Evolutionary conservation across 441 rosid genomes (phyloP).

Genomic region (Populus tomentosa): DNA sequence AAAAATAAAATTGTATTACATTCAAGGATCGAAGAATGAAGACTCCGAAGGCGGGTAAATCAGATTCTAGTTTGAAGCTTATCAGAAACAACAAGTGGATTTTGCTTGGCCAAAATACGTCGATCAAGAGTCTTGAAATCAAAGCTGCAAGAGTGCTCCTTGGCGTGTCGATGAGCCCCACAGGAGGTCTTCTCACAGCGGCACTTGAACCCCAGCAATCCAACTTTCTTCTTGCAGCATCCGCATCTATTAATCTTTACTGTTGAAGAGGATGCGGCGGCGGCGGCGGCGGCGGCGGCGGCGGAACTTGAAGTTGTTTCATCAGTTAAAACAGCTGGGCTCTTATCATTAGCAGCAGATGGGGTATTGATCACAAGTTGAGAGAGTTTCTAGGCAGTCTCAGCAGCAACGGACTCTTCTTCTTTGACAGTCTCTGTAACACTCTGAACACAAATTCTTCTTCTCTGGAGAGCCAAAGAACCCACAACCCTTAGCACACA

Average conservation of each 20-base stretch:
- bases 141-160: slow-evolving; percentile 30
- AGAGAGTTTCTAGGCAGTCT: neutral
- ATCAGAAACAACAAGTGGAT: slow-evolving; percentile 16
- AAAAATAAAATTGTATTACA: neutral
- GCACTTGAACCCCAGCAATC: slow-evolving; percentile 43
- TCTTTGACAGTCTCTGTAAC: slow-evolving; percentile 21
- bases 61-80: slow-evolving; percentile 25
- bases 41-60: neutral
- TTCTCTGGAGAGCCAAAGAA: slow-evolving; percentile 23
- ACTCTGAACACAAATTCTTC: slow-evolving; percentile 34
- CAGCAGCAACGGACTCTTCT: neutral
- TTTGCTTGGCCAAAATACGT: slow-evolving; percentile 12
- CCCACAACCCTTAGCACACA: slow-evolving; percentile 29
- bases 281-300: neutral
- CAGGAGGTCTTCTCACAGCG: slow-evolving; percentile 22
- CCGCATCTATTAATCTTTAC: slow-evolving; percentile 19
- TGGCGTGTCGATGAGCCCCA: slow-evolving; percentile 38
- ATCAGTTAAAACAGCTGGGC: neutral
- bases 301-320: neutral
- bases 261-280: neutral
- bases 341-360: neutral
- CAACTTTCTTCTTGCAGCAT: slow-evolving; percentile 42
- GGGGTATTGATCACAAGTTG: neutral
- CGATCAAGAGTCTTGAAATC: slow-evolving; percentile 35
- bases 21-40: neutral